These are phyloP conservation scores for Chenopodium album DNA, from an alignment of 148 eudicot species.

Conservation along the genomic window DNA sequence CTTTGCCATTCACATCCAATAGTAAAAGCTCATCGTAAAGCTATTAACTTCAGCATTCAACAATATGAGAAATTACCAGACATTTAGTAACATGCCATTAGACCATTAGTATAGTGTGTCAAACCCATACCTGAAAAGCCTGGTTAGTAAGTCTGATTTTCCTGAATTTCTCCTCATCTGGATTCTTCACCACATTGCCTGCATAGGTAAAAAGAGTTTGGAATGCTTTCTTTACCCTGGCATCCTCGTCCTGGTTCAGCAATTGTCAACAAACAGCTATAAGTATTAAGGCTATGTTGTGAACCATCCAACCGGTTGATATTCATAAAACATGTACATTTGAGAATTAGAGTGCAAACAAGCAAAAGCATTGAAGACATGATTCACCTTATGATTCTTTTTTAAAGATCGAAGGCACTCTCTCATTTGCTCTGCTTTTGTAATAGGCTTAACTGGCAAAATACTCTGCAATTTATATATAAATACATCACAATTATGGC, in stretches of 20 bases:
- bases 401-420: conserved; percentile 89
- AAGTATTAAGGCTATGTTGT: not conserved
- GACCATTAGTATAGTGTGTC: not conserved
- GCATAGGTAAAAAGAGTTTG: conserved; percentile 85
- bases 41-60: not conserved
- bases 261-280: conserved; percentile 8
- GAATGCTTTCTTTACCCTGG: conserved; percentile 88
- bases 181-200: conserved; percentile 82
- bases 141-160: conserved; percentile 89
- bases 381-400: conserved; percentile 74
- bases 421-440: conserved; percentile 95
- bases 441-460: conserved; percentile 84
- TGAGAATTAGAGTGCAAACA: not conserved
- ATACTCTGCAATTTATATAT: conserved; percentile 45
- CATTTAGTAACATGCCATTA: not conserved
- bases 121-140: conserved; percentile 72
- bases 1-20: not conserved
- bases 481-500: conserved; percentile 11
- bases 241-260: conserved; percentile 73
- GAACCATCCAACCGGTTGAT: not conserved
- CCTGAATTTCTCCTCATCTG: conserved; percentile 92
- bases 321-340: not conserved
- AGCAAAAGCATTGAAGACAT: not conserved
- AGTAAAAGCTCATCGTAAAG: not conserved
- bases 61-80: not conserved